phyloP scores from a whole-genome alignment of 2,329 filamentous ascomycete genomes.

The Fusarium acutatum region DNA sequence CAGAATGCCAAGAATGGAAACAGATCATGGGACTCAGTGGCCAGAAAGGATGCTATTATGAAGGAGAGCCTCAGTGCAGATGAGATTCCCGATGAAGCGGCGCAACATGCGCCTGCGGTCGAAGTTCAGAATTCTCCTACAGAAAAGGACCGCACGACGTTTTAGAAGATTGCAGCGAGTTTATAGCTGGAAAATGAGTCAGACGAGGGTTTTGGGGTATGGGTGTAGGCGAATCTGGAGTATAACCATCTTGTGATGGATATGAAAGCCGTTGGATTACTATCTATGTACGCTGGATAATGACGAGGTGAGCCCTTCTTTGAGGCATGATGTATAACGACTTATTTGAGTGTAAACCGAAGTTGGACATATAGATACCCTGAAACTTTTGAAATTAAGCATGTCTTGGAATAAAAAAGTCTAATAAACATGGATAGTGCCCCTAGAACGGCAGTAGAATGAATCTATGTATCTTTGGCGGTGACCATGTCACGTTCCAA shows the following conservation, averaged over 20 bases:
- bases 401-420: background rate
- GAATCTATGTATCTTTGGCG: conserved; percentile 26
- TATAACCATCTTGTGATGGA: background rate
- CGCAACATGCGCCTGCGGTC: conserved; percentile 43
- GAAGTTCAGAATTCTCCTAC: conserved; percentile 34
- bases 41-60: conserved; percentile 60
- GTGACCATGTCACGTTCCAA: conserved; percentile 31
- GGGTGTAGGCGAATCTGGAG: background rate
- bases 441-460: conserved; percentile 1
- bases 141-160: conserved; percentile 37
- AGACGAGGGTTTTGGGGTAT: background rate
- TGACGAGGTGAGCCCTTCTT: background rate
- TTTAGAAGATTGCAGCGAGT: conserved; percentile 16
- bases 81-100: conserved; percentile 38
- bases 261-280: background rate
- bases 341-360: background rate
- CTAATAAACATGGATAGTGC: background rate
- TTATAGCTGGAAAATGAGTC: background rate
- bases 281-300: background rate
- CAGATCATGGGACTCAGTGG: conserved; percentile 57
- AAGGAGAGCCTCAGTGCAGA: conserved; percentile 38
- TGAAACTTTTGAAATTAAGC: background rate
- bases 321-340: background rate
- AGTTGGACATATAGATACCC: background rate
- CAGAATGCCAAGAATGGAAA: conserved; percentile 46